These are phyloP conservation scores for Terana coerulea DNA, from an alignment of 768 basidiomycete species.

Conservation along the genomic window DNA sequence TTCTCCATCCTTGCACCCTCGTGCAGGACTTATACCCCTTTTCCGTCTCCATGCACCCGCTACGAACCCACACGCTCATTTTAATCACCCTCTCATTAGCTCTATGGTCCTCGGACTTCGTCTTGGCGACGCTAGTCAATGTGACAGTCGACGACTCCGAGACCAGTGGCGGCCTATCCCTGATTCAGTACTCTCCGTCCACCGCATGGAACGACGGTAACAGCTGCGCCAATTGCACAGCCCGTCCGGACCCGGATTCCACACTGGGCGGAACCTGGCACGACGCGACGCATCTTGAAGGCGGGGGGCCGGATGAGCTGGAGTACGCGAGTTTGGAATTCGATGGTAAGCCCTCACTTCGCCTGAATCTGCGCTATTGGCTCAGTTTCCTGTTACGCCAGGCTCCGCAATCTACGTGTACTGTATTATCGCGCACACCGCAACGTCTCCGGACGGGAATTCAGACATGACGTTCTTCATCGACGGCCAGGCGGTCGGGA, in stretches of 20 bases:
- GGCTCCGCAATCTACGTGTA: constrained; percentile 44
- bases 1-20: too few relatives aligned
- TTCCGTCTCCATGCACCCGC: too few relatives aligned
- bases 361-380: neutral
- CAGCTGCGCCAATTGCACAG: constrained; percentile 25
- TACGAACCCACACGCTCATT: too few relatives aligned
- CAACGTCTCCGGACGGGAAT: constrained; percentile 22
- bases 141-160: constrained; percentile 40
- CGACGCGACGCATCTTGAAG: constrained; percentile 20
- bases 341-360: constrained; percentile 6
- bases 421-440: constrained; percentile 31
- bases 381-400: constrained; percentile 16
- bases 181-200: constrained; percentile 30
- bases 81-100: too few relatives aligned
- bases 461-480: constrained; percentile 37
- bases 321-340: constrained; percentile 13
- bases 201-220: constrained; percentile 31
- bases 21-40: too few relatives aligned
- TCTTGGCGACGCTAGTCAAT: constrained; percentile 27
- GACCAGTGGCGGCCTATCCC: constrained; percentile 28
- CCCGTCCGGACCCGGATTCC: constrained; percentile 19
- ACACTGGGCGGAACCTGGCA: constrained; percentile 33
- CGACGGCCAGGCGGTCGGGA: constrained; percentile 30
- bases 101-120: too few relatives aligned
- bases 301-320: neutral